These are phyloP conservation scores for Pichia exigua DNA, from an alignment of 805 yeast genomes.

Conservation along the genomic window DNA sequence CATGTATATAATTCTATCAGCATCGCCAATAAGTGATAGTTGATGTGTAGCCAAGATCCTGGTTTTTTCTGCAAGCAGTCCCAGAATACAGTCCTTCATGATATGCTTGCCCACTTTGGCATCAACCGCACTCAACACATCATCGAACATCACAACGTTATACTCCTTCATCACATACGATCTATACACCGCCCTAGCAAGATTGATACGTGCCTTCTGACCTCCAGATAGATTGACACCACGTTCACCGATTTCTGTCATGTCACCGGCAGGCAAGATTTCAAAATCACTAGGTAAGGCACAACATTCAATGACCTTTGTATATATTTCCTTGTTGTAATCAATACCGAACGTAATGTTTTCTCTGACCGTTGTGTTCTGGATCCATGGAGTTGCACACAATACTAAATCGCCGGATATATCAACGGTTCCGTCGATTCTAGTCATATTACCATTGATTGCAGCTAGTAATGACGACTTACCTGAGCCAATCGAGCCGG, in stretches of 20 bases:
- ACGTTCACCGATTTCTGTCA: slow-evolving; percentile 76
- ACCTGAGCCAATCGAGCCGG: slow-evolving; percentile 79
- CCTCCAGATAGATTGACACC: slow-evolving; percentile 85
- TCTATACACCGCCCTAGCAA: slow-evolving; percentile 70
- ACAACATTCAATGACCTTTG: slow-evolving; percentile 52
- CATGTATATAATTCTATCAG: slow-evolving; percentile 61
- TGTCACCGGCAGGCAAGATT: slow-evolving; percentile 65
- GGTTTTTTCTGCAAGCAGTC: slow-evolving; percentile 48
- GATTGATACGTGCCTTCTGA: slow-evolving; percentile 72
- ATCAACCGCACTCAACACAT: slow-evolving; percentile 79
- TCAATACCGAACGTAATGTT: slow-evolving; percentile 60
- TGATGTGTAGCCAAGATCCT: slow-evolving; percentile 80
- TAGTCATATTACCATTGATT: slow-evolving; percentile 59
- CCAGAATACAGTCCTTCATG: slow-evolving; percentile 59
- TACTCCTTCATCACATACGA: slow-evolving; percentile 32
- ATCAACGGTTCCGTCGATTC: slow-evolving; percentile 41
- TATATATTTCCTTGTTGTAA: slow-evolving; percentile 42
- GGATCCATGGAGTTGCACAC: slow-evolving; percentile 66
- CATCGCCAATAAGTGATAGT: slow-evolving; percentile 55
- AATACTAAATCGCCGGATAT: slow-evolving; percentile 46
- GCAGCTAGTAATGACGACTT: slow-evolving; percentile 68
- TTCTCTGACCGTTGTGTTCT: slow-evolving; percentile 68
- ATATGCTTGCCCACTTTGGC: slow-evolving; percentile 81
- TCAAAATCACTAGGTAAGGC: slow-evolving; percentile 60
- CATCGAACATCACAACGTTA: slow-evolving; percentile 66